A percentile compares a stretch with the other conserved stretches of the same genome.
Evolutionary conservation across 495 filamentous ascomycete species (phyloP).

Genomic region (Aspergillus affinis): DNA sequence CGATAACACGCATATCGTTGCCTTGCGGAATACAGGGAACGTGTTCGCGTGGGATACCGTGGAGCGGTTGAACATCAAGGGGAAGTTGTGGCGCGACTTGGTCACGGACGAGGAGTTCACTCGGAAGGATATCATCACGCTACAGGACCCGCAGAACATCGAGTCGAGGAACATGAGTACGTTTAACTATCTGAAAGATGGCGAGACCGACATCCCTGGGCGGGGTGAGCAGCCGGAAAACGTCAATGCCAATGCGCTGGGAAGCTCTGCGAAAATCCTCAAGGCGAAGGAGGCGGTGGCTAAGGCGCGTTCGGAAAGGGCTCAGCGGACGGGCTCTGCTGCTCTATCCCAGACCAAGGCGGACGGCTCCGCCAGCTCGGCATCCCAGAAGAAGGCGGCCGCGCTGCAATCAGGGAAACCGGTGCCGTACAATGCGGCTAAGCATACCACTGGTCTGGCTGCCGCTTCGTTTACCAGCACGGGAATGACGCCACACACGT

Average conservation of each 20-base stretch:
- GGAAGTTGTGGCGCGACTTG: slow-evolving; percentile 94
- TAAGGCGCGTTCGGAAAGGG: slow-evolving; percentile 67
- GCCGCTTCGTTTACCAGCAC: slow-evolving; percentile 95
- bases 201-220: slow-evolving; percentile 61
- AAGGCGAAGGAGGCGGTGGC: slow-evolving; percentile 90
- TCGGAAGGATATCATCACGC: slow-evolving; percentile 89
- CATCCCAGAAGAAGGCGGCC: slow-evolving; percentile 22
- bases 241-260: slow-evolving; percentile 75
- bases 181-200: slow-evolving; percentile 89
- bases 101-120: slow-evolving; percentile 85
- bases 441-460: slow-evolving; percentile 86
- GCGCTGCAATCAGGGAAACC: slow-evolving; percentile 36
- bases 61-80: slow-evolving; percentile 92
- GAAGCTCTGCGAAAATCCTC: slow-evolving; percentile 81
- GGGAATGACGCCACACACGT: slow-evolving; percentile 87
- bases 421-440: slow-evolving; percentile 78
- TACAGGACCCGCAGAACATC: slow-evolving; percentile 95
- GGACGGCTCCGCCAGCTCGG: slow-evolving; percentile 15
- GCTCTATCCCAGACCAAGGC: slow-evolving; percentile 40
- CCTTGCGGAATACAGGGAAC: slow-evolving; percentile 83
- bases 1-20: slow-evolving; percentile 96
- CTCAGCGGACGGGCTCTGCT: slow-evolving; percentile 31
- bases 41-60: slow-evolving; percentile 96
- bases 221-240: slow-evolving; percentile 53
- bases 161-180: slow-evolving; percentile 77